Evolutionary conservation across 139 green algal species (phyloP), one percentile per base, ranked within the genome.

Genomic region (Astrephomene gubernaculifera): DNA sequence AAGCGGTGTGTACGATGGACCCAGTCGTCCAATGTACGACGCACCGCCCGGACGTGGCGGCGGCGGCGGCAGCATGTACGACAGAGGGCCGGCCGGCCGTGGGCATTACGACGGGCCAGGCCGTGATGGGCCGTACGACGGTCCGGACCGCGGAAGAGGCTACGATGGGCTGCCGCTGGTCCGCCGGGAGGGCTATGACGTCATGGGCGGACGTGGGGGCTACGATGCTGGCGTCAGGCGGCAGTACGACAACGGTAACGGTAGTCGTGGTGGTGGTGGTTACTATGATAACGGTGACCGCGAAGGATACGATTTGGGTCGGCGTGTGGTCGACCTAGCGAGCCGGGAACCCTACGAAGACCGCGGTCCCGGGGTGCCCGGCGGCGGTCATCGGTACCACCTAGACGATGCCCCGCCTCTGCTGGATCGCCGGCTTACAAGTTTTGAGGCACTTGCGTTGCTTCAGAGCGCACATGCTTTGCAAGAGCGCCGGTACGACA

Each of bases 381-480:
- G 45, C 49, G 49, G 38, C 60, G 75, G 52, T 4, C 4, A 38
- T 8, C 60, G 60, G 12, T 72, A 45, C 2, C 54, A 12, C 14
- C 52, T 6, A 21, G 38, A 25, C n/a, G 33, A 36, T n/a, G n/a
- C 33, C 27, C 12, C 33, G 7, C 8, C 21, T 38, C 35, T 36
- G 29, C 49, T 81, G 41, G 78, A 74, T 17, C 61, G n/a, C 12
- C 63, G 43, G 35, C 29, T 83, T 27, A 60, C 60, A 60, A 31
- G 71, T 2, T n/a, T 84, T 7, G 78, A 84, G 33, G 78, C 61
- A n/a, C n/a, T n/a, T n/a, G n/a, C n/a, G 39, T 60, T 83, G 60
- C 57, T 73, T 39, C 76, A 73, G 38, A 24, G n/a, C 22, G 38
- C 38, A 7, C 36, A 57, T n/a, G 54, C 22, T 9, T 31, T 67